Conservation (phyloP, 495 filamentous ascomycete genomes). For the Penicillium arizonense region DNA sequence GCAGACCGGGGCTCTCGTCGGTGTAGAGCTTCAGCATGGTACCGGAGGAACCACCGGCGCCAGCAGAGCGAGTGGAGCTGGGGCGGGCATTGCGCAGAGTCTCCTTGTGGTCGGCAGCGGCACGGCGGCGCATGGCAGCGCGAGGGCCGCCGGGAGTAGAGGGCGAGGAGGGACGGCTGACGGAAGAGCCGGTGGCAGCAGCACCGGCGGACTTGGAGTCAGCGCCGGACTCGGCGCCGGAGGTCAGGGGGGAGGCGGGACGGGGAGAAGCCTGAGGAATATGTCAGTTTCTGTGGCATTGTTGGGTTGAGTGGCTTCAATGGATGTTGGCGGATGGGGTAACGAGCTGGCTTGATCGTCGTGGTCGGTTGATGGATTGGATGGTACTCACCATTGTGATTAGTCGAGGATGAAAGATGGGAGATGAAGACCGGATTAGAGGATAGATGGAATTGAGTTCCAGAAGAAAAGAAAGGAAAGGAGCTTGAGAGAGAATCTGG, state of each 20-base stretch:
- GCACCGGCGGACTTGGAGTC: constrained; percentile 64
- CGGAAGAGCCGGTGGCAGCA: constrained; percentile 59
- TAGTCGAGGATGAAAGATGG: constrained; percentile 12
- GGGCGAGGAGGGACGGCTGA: constrained; percentile 78
- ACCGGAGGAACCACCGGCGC: constrained; percentile 92
- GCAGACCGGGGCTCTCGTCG: constrained; percentile 92
- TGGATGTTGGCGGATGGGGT: neutral
- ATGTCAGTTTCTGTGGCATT: constrained; percentile 11
- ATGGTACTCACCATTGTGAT: constrained; percentile 39
- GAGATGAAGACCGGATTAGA: constrained; percentile 1
- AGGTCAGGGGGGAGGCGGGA: constrained; percentile 49
- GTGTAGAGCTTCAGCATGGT: constrained; percentile 99
- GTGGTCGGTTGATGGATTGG: constrained; percentile 12
- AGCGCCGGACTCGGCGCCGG: constrained; percentile 48
- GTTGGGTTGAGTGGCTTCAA: neutral
- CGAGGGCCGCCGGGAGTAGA: constrained; percentile 91
- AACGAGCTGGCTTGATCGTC: constrained; percentile 4
- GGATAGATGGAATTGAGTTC: constrained; percentile 2
- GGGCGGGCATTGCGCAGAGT: constrained; percentile 88
- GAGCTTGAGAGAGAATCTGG: constrained; percentile 7
- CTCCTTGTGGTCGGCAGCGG: constrained; percentile 93
- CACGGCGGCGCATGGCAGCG: constrained; percentile 88
- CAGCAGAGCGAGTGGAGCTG: constrained; percentile 85
- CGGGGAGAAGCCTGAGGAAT: constrained; percentile 41
- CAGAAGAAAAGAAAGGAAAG: constrained; percentile 14